Percentiles rank a stretch among this genome's conserved stretches.
These are phyloP conservation scores for Zymoseptoria ardabiliae DNA, from an alignment of 2,329 filamentous ascomycete genomes.

Conservation along the genomic window DNA sequence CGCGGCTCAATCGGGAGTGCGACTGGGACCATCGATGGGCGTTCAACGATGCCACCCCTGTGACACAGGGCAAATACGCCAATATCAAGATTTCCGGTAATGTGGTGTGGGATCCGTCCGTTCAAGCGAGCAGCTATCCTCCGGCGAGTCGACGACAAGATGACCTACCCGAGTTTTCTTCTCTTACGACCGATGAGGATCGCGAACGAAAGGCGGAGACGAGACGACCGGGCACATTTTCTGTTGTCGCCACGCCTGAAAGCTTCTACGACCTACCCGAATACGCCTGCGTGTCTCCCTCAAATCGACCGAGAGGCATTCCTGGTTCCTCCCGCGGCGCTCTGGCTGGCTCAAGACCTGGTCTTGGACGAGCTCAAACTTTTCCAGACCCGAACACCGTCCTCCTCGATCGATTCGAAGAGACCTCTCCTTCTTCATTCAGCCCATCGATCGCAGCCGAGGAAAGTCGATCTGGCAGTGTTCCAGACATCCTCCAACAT, in stretches of 20 bases:
- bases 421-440: conserved; percentile 21
- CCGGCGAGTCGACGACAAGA: conserved; percentile 30
- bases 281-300: conserved; percentile 33
- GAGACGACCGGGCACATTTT: conserved; percentile 47
- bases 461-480: conserved; percentile 8
- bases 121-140: conserved; percentile 4
- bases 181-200: conserved; percentile 50
- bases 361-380: background rate
- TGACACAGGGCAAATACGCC: conserved; percentile 26
- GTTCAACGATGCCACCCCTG: conserved; percentile 31
- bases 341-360: conserved; percentile 6
- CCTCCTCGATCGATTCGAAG: conserved; percentile 45
- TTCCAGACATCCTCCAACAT: conserved; percentile 18
- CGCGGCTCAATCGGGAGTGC: conserved; percentile 48
- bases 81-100: conserved; percentile 46
- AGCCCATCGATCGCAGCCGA: conserved; percentile 1
- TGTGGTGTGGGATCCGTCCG: conserved; percentile 45
- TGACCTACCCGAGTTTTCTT: conserved; percentile 47
- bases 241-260: conserved; percentile 48
- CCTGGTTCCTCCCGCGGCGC: conserved; percentile 11
- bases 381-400: conserved; percentile 42
- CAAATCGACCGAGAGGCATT: conserved; percentile 26
- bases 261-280: conserved; percentile 49
- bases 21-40: conserved; percentile 49
- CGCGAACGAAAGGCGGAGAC: conserved; percentile 50